A percentile compares a stretch with the other conserved stretches of the same genome.
Conservation (phyloP, 192 early-diverging fungal genomes). For the Coemansia interrupta region DNA sequence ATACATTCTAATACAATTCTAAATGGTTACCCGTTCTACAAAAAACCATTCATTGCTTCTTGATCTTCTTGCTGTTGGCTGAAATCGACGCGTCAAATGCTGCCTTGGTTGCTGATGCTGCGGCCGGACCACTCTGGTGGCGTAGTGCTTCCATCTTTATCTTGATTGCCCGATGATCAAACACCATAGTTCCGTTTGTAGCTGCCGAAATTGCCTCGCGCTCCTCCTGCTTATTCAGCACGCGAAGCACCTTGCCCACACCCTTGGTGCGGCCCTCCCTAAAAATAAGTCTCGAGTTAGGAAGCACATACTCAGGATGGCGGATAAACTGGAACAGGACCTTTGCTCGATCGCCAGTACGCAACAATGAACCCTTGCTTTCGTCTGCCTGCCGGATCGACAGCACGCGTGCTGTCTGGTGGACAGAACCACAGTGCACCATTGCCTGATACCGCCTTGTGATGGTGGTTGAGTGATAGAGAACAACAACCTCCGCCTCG, state of each 20-base stretch:
- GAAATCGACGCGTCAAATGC: background rate
- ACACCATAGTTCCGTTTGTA: slow-evolving; percentile 32
- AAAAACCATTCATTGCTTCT: background rate
- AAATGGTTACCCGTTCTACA: too few species aligned
- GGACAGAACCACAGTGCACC: slow-evolving; percentile 83
- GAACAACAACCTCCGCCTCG: slow-evolving; percentile 88
- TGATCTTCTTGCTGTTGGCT: background rate
- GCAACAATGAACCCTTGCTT: slow-evolving; percentile 52
- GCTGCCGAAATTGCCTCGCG: slow-evolving; percentile 6
- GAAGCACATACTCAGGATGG: slow-evolving; percentile 66
- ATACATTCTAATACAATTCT: too few species aligned
- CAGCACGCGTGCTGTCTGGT: slow-evolving; percentile 84
- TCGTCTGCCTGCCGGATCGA: slow-evolving; percentile 29
- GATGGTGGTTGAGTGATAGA: slow-evolving; percentile 91
- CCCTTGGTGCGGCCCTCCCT: slow-evolving; percentile 86
- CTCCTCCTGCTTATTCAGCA: slow-evolving; percentile 31
- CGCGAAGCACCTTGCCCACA: slow-evolving; percentile 72
- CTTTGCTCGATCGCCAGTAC: slow-evolving; percentile 82
- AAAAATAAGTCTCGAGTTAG: slow-evolving; percentile 64
- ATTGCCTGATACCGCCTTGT: slow-evolving; percentile 89
- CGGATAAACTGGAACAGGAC: slow-evolving; percentile 79
- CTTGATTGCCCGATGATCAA: slow-evolving; percentile 21
- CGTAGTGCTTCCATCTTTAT: slow-evolving; percentile 18
- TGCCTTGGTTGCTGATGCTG: background rate
- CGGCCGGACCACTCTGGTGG: slow-evolving; percentile 7